A percentile compares a stretch with the other conserved stretches of the same genome.
phyloP scores from a whole-genome alignment of 108 stramenopile genomes.

The Cyclotella kingstonii region DNA sequence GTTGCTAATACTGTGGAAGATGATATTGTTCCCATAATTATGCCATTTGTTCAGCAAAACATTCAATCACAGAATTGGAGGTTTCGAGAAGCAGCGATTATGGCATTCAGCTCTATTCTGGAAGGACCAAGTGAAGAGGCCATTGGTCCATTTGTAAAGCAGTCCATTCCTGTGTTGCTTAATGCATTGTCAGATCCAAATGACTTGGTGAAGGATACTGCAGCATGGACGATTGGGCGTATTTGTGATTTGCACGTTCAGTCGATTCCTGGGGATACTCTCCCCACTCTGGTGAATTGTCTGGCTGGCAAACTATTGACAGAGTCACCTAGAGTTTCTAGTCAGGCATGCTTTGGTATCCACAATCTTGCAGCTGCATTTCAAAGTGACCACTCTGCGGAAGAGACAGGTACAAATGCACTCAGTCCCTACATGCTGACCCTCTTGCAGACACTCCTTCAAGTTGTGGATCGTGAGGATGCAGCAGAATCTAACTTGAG shows the following conservation, averaged over 20 bases:
- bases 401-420: slow-evolving; percentile 67
- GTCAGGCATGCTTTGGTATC: slow-evolving; percentile 88
- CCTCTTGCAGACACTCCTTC: slow-evolving; percentile 77
- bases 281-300: slow-evolving; percentile 77
- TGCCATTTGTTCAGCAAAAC: slow-evolving; percentile 88
- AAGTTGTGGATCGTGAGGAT: slow-evolving; percentile 85
- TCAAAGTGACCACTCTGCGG: slow-evolving; percentile 52
- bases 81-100: slow-evolving; percentile 88
- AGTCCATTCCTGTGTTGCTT: slow-evolving; percentile 85
- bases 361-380: slow-evolving; percentile 89
- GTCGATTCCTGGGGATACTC: slow-evolving; percentile 71
- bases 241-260: slow-evolving; percentile 89
- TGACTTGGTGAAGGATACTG: slow-evolving; percentile 86
- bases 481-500: slow-evolving; percentile 80
- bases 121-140: slow-evolving; percentile 80
- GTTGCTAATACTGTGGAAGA: slow-evolving; percentile 86
- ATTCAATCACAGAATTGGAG: slow-evolving; percentile 90
- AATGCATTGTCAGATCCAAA: slow-evolving; percentile 70
- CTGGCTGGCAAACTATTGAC: slow-evolving; percentile 69
- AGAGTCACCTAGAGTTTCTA: slow-evolving; percentile 76
- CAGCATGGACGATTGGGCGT: slow-evolving; percentile 87
- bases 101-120: slow-evolving; percentile 91
- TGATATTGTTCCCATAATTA: slow-evolving; percentile 69
- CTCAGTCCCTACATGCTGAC: slow-evolving; percentile 68
- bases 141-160: slow-evolving; percentile 78